Percentiles rank a stretch among this genome's conserved stretches.
Evolutionary conservation across 202 grass and related monocot genomes (phyloP).

Genomic region (Thinopyrum obtusiflorum): DNA sequence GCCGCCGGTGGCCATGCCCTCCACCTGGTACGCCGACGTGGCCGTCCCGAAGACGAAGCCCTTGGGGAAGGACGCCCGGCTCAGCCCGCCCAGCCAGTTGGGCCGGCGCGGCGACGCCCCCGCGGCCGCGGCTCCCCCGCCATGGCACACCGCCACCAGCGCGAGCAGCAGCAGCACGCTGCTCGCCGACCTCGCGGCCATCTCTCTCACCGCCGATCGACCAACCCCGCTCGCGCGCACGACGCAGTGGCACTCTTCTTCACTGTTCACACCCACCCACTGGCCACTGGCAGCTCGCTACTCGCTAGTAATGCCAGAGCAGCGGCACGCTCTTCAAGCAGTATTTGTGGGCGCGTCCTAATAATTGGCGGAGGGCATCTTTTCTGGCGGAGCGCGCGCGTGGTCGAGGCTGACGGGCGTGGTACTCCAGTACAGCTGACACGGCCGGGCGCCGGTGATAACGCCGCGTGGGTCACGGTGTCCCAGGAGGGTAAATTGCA

Average conservation of each 20-base stretch:
- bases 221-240: no score
- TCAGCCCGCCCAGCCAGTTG: slow-evolving; percentile 46
- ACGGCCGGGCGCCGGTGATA: not conserved
- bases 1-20: slow-evolving; percentile 59
- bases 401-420: not conserved
- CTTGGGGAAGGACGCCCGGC: slow-evolving; percentile 55
- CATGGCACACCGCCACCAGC: slow-evolving; percentile 17
- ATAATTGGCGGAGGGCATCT: not conserved
- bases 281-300: not conserved
- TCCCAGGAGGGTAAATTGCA: not conserved
- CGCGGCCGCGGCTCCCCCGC: not conserved
- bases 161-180: slow-evolving; percentile 7
- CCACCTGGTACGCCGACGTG: slow-evolving; percentile 81
- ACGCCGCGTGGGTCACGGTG: not conserved
- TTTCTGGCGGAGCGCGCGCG: not conserved
- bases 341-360: not conserved
- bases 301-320: not conserved
- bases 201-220: not conserved
- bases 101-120: not conserved
- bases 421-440: not conserved
- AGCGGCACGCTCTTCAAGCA: not conserved
- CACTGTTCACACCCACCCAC: not conserved
- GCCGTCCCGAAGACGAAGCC: slow-evolving; percentile 84
- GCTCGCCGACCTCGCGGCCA: not conserved
- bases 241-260: no score